These are phyloP conservation scores for Bretschneidera sinensis DNA, from an alignment of 345 rosid genomes.

Conservation along the genomic window DNA sequence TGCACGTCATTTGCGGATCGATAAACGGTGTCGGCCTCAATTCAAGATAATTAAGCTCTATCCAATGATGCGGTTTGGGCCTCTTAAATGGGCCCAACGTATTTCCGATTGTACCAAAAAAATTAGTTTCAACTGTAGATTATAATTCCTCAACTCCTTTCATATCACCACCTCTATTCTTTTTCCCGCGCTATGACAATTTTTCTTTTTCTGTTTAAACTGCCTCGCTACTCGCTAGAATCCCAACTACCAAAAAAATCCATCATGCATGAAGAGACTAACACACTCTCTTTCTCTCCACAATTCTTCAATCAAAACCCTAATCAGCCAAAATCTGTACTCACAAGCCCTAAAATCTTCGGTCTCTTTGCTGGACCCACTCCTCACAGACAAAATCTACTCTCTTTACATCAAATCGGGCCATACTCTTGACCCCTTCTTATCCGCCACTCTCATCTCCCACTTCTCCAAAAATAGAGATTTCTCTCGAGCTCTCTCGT, in stretches of 20 bases:
- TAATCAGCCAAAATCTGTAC: slow-evolving; percentile 17
- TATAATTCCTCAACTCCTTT: too few species aligned
- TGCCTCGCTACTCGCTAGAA: neutral
- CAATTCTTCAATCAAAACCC: slow-evolving; percentile 12
- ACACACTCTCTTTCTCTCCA: slow-evolving; percentile 2
- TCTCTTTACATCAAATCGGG: slow-evolving; percentile 33
- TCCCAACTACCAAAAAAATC: neutral
- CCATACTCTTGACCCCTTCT: slow-evolving; percentile 25
- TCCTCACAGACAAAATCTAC: slow-evolving; percentile 33
- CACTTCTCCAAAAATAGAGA: slow-evolving; percentile 26
- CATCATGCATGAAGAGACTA: slow-evolving; percentile 30
- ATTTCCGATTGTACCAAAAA: too few species aligned
- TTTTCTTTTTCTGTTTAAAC: too few species aligned
- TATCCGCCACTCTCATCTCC: slow-evolving; percentile 32
- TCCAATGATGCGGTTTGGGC: too few species aligned
- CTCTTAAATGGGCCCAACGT: too few species aligned
- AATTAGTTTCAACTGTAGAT: too few species aligned
- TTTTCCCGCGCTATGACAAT: too few species aligned
- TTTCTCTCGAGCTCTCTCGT: slow-evolving; percentile 21
- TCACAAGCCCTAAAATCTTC: slow-evolving; percentile 29
- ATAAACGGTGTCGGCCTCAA: too few species aligned
- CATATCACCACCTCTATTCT: too few species aligned
- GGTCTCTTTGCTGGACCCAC: slow-evolving; percentile 13
- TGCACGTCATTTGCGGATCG: too few species aligned
- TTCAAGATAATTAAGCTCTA: too few species aligned